Evolutionary conservation across 2,329 filamentous ascomycete species (phyloP).

Genomic region (Arthrocladium fulminans): DNA sequence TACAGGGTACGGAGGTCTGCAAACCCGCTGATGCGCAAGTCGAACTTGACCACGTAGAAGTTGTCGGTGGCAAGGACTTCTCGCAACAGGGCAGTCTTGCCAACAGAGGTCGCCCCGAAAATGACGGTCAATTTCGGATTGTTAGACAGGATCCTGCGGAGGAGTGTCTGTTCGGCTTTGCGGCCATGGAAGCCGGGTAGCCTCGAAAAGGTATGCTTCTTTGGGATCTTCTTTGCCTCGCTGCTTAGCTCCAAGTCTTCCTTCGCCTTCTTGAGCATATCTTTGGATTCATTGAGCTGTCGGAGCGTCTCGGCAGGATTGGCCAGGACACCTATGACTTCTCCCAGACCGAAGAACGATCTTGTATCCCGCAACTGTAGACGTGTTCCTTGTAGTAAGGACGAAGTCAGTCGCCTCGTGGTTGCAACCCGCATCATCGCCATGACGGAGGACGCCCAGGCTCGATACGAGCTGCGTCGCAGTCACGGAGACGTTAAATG

Average conservation of each 20-base stretch:
- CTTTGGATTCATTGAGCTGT: slow-evolving; percentile 4
- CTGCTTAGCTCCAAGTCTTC: slow-evolving; percentile 7
- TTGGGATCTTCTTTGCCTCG: slow-evolving; percentile 9
- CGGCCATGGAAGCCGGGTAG: slow-evolving; percentile 9
- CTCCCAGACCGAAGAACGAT: slow-evolving; percentile 9
- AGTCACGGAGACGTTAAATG: too few relatives aligned
- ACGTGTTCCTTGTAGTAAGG: neutral
- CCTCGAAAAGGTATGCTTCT: slow-evolving; percentile 8
- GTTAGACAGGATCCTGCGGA: slow-evolving; percentile 5
- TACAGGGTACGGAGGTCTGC: slow-evolving; percentile 8
- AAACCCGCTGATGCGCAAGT: slow-evolving; percentile 9
- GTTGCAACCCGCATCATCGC: neutral
- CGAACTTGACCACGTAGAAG: slow-evolving; percentile 8
- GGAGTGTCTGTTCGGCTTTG: slow-evolving; percentile 4
- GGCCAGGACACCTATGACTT: slow-evolving; percentile 5
- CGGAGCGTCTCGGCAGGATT: slow-evolving; percentile 9
- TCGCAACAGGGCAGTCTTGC: slow-evolving; percentile 8
- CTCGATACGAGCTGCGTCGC: too few relatives aligned
- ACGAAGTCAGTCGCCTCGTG: neutral
- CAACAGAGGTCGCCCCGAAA: slow-evolving; percentile 8
- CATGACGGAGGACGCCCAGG: too few relatives aligned
- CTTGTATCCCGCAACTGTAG: neutral
- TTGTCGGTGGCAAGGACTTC: slow-evolving; percentile 7
- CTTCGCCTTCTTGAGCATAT: slow-evolving; percentile 8
- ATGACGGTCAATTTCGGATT: slow-evolving; percentile 6